Evolutionary conservation across 768 basidiomycete species (phyloP).

Genomic region (Xerocomus brunneocitrinus): DNA sequence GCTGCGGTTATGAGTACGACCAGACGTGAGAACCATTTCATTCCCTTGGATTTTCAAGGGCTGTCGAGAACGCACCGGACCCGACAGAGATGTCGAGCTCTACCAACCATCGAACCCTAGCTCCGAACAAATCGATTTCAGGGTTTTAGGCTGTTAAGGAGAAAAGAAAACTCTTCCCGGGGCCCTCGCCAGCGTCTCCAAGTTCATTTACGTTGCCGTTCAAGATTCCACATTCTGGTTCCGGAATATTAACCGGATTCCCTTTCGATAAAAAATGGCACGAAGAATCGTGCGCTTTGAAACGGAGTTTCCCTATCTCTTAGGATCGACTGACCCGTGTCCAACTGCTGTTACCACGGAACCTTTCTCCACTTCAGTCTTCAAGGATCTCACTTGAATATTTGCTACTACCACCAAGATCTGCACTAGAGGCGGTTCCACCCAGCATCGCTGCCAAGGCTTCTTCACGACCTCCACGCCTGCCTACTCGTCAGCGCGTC

Average conservation of each 20-base stretch:
- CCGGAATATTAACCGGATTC: conserved; percentile 76
- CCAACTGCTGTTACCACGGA: not conserved
- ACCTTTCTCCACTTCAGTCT: conserved; percentile 61
- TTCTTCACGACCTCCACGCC: conserved; percentile 79
- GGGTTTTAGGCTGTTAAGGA: conserved; percentile 28
- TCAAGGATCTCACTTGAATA: conserved; percentile 84
- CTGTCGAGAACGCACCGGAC: conserved; percentile 51
- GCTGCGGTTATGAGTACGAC: conserved; percentile 77
- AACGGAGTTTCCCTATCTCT: conserved; percentile 74
- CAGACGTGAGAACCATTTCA: conserved; percentile 62
- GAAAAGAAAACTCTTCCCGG: conserved; percentile 27
- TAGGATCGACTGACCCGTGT: conserved; percentile 48
- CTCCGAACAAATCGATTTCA: conserved; percentile 74
- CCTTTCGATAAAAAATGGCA: conserved; percentile 59
- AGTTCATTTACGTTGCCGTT: conserved; percentile 68
- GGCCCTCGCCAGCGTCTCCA: conserved; percentile 60
- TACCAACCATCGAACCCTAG: conserved; percentile 68
- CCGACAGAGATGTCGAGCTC: conserved; percentile 66
- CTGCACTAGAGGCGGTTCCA: conserved; percentile 79
- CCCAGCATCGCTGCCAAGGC: conserved; percentile 70
- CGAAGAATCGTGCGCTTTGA: conserved; percentile 61
- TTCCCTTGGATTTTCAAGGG: conserved; percentile 46
- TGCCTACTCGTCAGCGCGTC: conserved; percentile 72
- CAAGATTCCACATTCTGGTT: conserved; percentile 67
- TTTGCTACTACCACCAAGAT: conserved; percentile 89